Evolutionary conservation across 768 basidiomycete species (phyloP), one percentile per base, ranked within the genome.

Genomic region (Pluteus cervinus): DNA sequence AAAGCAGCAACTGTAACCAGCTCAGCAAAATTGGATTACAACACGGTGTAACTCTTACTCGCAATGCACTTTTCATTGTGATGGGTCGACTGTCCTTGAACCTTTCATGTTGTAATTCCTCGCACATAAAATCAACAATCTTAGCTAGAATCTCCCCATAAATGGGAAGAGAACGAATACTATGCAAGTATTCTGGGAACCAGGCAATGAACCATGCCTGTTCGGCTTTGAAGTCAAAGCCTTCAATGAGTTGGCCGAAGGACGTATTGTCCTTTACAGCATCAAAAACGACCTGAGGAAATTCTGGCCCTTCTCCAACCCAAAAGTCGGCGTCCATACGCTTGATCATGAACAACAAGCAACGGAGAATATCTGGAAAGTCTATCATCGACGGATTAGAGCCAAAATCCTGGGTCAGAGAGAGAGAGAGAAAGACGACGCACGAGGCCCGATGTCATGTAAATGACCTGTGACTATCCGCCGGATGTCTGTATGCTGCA

Each of bases 61-160:
- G 67, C 30, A 78, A 60, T 3, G 81, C 81, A 21, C 72, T 62
- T 18, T 65, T 53, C 60, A 90, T 75, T 12, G 79, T 72, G 16
- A 61, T 58, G 1, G 86, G 78, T 11, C 82, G 72, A 15, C 74
- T 60, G 17, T 66, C 62, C 33, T 65, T 57, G 52, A 86, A 84
- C 3, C 85, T 72, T 40, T 80, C 75, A 46, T 90, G 86, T 52
- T 92, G 90, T 14, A 86, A 58, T 45, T 87, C 81, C 52, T 86
- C 86, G 54, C 81, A 85, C 36, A 91, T 68, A 43, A 87, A 82
- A 44, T 79, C 76, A 10, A 78, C 62, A 24, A 84, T 68, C 53
- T 77, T 81, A 6, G 82, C 81, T 22, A 93, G 62, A n/a, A 84
- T 67, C 36, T 82, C 79, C n/a, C 63, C 65, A 54, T 73, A 83